phyloP scores from a whole-genome alignment of 2,329 filamentous ascomycete species.

The Penicillium sp. region DNA sequence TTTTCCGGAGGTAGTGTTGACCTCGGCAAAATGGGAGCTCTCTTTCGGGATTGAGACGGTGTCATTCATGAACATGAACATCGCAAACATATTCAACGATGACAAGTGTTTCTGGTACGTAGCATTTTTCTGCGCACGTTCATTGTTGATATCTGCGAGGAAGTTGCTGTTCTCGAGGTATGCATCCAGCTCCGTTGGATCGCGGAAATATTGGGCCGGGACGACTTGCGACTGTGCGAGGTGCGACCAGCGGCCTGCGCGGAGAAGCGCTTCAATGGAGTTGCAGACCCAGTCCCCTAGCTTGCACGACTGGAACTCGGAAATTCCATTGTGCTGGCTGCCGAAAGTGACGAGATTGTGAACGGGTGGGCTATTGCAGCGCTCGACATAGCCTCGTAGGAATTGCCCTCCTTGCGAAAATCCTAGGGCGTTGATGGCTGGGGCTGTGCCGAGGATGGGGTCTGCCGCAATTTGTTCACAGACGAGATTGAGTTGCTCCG shows the following conservation, averaged over 20 bases:
- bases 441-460: conserved; percentile 72
- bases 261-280: conserved; percentile 69
- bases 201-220: conserved; percentile 90
- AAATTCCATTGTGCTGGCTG: conserved; percentile 87
- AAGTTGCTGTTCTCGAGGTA: conserved; percentile 83
- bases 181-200: conserved; percentile 58
- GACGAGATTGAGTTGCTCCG: conserved; percentile 66
- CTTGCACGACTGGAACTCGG: conserved; percentile 69
- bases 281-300: conserved; percentile 71
- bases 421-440: conserved; percentile 81
- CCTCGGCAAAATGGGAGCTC: conserved; percentile 83
- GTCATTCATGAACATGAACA: conserved; percentile 88
- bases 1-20: conserved; percentile 60
- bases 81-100: conserved; percentile 67
- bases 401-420: conserved; percentile 97
- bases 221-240: conserved; percentile 76
- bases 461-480: conserved; percentile 71
- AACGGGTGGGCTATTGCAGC: conserved; percentile 71
- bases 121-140: conserved; percentile 66
- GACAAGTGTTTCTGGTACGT: conserved; percentile 67
- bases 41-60: conserved; percentile 82
- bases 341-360: conserved; percentile 81
- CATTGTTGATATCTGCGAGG: conserved; percentile 94
- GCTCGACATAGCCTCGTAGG: conserved; percentile 81
- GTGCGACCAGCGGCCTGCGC: conserved; percentile 70